Base-by-base conservation (phyloP, 768 basidiomycete genomes). In the Mycena olivaceomarginata region DNA sequence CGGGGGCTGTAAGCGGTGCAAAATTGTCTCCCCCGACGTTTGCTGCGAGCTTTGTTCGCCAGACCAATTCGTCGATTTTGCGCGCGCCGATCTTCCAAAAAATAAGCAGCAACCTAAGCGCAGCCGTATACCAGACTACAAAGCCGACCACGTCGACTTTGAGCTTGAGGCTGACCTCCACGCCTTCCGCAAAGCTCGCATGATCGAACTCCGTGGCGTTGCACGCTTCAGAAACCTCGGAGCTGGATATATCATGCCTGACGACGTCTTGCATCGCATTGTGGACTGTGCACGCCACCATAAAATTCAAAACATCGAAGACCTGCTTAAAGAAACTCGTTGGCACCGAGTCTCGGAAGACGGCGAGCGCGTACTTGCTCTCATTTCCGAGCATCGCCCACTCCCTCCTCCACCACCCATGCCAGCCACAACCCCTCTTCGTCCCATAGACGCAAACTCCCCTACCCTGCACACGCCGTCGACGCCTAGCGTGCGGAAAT, bases 41-140 rank as follows among this genome's bases (percentile, higher is more conserved):
- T 68, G 67, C 51, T 68, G 67, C 51, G 48, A 53, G 67, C 67
- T 68, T 5, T 68, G 67, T 51, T 15, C 51, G 2, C 67, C 67
- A 2, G 51, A 48, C 20, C 1, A 68, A 5, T 56, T 68, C 20
- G 18, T 20, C 13, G 51, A 56, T 9, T 68, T 68, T n/a, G 67
- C 67, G 5, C 37, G 67, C 2, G 67, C 56, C 7, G 25, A 56
- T 9, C n/a, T 68, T 13, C 18, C 51, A 2, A 68, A 68, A 11
- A 6, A 4, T 1, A 53, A 53, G 25, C 48, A 53, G 18, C 48
- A 68, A 15, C 67, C 67, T 2, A 13, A 6, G 31, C 67, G 67
- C 5, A 5, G 37, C 2, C 31, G 39, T 22, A 40, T 68, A 7
- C 3, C 67, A 20, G 67, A 48, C 11, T 68, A 51, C 39, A n/a